phyloP scores from a whole-genome alignment of 1,284 basidiomycete genomes.

The Stereum hirsutum region DNA sequence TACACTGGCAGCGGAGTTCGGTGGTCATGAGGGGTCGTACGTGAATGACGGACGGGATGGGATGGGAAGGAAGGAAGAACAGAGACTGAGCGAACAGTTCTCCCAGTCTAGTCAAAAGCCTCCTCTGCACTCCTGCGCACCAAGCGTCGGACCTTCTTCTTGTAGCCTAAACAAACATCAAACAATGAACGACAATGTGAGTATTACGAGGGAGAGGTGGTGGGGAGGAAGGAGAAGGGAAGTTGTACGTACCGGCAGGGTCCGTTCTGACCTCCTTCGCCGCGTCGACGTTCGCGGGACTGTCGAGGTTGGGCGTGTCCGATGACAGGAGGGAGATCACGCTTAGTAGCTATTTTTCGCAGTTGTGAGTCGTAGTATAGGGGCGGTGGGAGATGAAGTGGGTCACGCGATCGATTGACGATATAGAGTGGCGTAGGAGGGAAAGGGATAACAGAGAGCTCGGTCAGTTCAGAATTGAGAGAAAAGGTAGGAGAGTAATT shows the following conservation, averaged over 20 bases:
- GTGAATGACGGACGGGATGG: no score
- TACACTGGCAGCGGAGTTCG: no score
- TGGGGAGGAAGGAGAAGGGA: not conserved
- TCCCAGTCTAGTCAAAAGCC: slow-evolving; percentile 70
- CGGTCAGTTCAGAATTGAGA: no score
- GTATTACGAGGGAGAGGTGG: not conserved
- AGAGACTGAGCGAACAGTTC: no score
- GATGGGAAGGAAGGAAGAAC: no score
- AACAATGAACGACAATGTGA: not conserved
- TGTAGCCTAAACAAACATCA: slow-evolving; percentile 46
- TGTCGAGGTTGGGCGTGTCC: slow-evolving; percentile 88
- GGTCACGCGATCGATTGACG: no score
- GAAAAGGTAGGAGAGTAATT: no score
- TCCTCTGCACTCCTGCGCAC: slow-evolving; percentile 83
- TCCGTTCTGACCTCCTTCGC: slow-evolving; percentile 85
- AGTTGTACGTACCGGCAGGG: slow-evolving; percentile 43
- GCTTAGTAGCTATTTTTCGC: slow-evolving; percentile 70
- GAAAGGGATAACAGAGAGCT: no score
- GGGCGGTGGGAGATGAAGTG: no score
- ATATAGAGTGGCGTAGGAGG: no score
- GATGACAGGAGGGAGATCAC: slow-evolving; percentile 94
- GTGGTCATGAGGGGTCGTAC: no score
- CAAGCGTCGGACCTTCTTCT: slow-evolving; percentile 88
- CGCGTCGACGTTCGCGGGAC: slow-evolving; percentile 96
- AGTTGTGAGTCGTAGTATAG: no score